These are phyloP conservation scores for Peniophora sp. DNA, from an alignment of 1,284 basidiomycete genomes.

Conservation along the genomic window DNA sequence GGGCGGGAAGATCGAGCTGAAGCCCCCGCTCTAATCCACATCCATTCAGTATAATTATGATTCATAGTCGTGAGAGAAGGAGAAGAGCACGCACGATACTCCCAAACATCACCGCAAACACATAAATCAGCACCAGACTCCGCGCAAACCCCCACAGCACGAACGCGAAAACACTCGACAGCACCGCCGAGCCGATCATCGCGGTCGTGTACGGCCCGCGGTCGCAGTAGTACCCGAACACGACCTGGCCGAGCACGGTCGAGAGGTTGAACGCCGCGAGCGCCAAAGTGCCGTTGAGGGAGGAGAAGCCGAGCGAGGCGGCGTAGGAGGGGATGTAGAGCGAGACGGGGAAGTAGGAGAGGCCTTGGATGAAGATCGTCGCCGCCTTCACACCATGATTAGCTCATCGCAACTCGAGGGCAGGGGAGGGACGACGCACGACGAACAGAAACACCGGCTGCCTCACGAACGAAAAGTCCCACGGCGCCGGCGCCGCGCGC, in stretches of 20 bases:
- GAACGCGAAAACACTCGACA: neutral
- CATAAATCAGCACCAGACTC: neutral
- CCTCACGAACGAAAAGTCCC: slow-evolving; percentile 17
- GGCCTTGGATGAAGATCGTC: slow-evolving; percentile 17
- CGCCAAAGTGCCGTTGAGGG: neutral
- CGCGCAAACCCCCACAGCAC: slow-evolving; percentile 2
- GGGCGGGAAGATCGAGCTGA: slow-evolving; percentile 3
- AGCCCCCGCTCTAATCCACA: slow-evolving; percentile 1
- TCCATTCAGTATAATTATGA: neutral
- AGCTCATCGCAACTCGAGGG: too few species aligned
- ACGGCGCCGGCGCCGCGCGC: slow-evolving; percentile 16
- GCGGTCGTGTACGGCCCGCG: slow-evolving; percentile 1
- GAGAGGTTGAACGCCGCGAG: slow-evolving; percentile 3
- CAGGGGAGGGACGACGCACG: too few species aligned
- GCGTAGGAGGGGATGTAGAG: slow-evolving; percentile 15
- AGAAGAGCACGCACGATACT: neutral
- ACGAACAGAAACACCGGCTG: slow-evolving; percentile 17
- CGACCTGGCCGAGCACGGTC: slow-evolving; percentile 2
- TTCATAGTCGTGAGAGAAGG: too few species aligned
- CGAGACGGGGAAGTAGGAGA: slow-evolving; percentile 21
- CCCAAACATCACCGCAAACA: slow-evolving; percentile 2
- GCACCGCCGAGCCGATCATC: neutral
- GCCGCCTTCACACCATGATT: slow-evolving; percentile 12
- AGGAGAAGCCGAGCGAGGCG: slow-evolving; percentile 1
- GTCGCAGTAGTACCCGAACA: slow-evolving; percentile 4